Conservation (phyloP, 1,284 basidiomycete genomes). For the Boletellus sp. region DNA sequence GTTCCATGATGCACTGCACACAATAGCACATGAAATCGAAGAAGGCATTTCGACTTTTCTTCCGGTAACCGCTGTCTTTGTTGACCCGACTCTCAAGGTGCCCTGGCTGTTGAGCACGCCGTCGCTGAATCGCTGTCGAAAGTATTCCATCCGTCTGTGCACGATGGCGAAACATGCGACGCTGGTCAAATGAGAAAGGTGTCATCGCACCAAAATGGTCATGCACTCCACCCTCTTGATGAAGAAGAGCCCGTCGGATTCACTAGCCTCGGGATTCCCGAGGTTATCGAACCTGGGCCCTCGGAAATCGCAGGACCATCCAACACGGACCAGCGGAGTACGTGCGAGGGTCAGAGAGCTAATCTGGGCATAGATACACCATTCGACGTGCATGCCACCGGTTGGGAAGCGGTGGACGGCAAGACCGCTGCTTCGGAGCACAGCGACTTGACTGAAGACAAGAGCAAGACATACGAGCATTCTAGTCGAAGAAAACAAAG, state of each 20-base stretch:
- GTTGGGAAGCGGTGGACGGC: conserved; percentile 42
- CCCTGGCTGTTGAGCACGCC: conserved; percentile 42
- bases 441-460: conserved; percentile 49
- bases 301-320: conserved; percentile 37
- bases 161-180: conserved; percentile 2
- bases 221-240: conserved; percentile 50
- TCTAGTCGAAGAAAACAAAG: conserved; percentile 56
- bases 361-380: conserved; percentile 16
- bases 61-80: background rate
- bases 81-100: conserved; percentile 33
- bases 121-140: conserved; percentile 36
- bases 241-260: conserved; percentile 57
- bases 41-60: conserved; percentile 45
- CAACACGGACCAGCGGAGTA: conserved; percentile 25
- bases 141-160: conserved; percentile 34
- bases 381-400: conserved; percentile 36
- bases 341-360: conserved; percentile 12
- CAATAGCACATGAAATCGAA: conserved; percentile 38
- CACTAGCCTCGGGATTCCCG: conserved; percentile 64
- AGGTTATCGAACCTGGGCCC: conserved; percentile 48
- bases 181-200: conserved; percentile 23
- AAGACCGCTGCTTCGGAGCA: conserved; percentile 39
- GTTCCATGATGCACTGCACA: conserved; percentile 35
- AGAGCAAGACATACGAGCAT: conserved; percentile 47
- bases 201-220: conserved; percentile 46